Conservation (phyloP, 371 early-diverging fungal species). For the Nematocida ausubeli region DNA sequence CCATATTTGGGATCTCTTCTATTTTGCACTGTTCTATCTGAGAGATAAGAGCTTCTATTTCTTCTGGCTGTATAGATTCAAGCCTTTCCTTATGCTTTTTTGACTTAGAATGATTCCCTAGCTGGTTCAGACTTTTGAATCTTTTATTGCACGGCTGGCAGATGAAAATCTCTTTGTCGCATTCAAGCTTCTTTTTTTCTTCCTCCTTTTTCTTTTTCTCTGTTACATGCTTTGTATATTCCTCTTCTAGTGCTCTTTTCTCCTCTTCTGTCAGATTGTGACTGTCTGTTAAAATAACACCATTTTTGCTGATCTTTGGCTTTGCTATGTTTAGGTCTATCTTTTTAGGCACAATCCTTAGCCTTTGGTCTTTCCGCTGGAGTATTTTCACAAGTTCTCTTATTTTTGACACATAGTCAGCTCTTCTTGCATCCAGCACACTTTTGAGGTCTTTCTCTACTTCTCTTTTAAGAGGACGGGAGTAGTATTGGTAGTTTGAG, state of each 20-base stretch:
- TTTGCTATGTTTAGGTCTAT: slow-evolving; percentile 27
- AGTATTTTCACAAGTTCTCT: slow-evolving; percentile 37
- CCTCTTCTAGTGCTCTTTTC: neutral
- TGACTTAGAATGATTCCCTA: slow-evolving; percentile 44
- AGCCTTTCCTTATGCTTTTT: slow-evolving; percentile 50
- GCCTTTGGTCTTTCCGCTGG: slow-evolving; percentile 38
- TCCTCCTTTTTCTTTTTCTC: neutral
- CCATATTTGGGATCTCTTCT: neutral
- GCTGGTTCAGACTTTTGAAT: slow-evolving; percentile 54
- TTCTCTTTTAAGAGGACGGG: slow-evolving; percentile 40
- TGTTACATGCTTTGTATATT: slow-evolving; percentile 3
- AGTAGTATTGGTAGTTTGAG: slow-evolving; percentile 5
- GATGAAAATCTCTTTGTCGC: slow-evolving; percentile 14
- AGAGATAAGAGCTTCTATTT: slow-evolving; percentile 17
- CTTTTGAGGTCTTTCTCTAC: slow-evolving; percentile 31
- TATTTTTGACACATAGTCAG: slow-evolving; percentile 18
- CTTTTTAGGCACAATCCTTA: slow-evolving; percentile 15
- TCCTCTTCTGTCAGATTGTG: slow-evolving; percentile 43
- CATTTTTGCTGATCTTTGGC: slow-evolving; percentile 43
- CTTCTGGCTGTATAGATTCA: slow-evolving; percentile 11
- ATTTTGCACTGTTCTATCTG: slow-evolving; percentile 23
- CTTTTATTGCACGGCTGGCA: slow-evolving; percentile 51
- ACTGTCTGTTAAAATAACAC: slow-evolving; percentile 32
- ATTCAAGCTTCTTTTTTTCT: neutral
- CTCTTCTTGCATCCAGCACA: slow-evolving; percentile 12